Evolutionary conservation across 73 alveolate genomes (phyloP).

Genomic region (Paramecium sonneborni): DNA sequence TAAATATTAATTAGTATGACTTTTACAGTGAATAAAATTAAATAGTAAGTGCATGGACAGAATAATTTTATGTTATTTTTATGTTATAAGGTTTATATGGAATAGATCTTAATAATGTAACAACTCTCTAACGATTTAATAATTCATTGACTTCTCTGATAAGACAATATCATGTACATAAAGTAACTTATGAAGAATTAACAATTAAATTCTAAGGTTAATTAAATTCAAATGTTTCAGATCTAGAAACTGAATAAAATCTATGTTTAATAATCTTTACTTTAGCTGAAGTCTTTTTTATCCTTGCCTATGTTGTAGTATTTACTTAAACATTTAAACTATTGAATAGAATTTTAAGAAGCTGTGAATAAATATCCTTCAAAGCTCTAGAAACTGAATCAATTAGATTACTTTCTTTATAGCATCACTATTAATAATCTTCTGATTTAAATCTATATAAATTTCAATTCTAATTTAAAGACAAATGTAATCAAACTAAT

Average conservation of each 20-base stretch:
- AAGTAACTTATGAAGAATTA: not conserved
- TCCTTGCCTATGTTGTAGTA: not conserved
- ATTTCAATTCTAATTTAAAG: not conserved
- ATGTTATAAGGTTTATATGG: not conserved
- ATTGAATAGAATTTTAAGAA: not conserved
- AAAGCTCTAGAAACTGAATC: constrained; percentile 27
- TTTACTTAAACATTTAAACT: not conserved
- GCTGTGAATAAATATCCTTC: constrained; percentile 14
- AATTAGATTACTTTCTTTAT: not conserved
- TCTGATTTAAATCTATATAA: constrained; percentile 16
- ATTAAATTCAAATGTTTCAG: not conserved
- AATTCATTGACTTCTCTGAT: not conserved
- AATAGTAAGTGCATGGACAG: constrained; percentile 9
- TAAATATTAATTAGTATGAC: not conserved
- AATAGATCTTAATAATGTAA: not conserved
- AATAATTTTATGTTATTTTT: not conserved
- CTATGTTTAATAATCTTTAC: not conserved
- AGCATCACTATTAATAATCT: not conserved
- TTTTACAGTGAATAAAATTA: not conserved
- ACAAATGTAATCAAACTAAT: not conserved
- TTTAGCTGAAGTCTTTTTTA: not conserved
- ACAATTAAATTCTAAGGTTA: constrained; percentile 1
- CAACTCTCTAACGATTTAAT: not conserved
- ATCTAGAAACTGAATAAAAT: not conserved
- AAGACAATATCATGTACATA: not conserved